phyloP scores from a whole-genome alignment of 2,329 filamentous ascomycete species.

The Tolypocladium pustulatum region DNA sequence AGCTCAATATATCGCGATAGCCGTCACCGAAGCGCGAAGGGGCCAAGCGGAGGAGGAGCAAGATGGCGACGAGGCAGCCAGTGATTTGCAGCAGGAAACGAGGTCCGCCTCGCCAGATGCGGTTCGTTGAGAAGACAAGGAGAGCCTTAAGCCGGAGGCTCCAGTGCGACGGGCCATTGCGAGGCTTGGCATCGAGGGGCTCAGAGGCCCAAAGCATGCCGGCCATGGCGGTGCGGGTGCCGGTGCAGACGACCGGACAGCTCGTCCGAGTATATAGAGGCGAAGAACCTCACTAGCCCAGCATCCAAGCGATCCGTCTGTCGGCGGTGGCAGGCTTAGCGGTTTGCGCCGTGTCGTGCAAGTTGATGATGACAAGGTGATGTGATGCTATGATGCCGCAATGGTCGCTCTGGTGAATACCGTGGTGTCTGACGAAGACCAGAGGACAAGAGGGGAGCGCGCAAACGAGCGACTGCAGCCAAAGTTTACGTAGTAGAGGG shows the following conservation, averaged over 20 bases:
- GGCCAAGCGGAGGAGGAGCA: slow-evolving; percentile 17
- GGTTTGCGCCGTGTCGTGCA: background rate
- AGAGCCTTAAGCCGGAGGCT: slow-evolving; percentile 16
- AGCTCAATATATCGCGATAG: slow-evolving; percentile 14
- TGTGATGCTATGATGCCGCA: background rate
- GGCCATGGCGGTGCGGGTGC: background rate
- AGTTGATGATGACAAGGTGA: background rate
- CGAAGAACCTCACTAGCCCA: background rate
- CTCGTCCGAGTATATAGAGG: background rate
- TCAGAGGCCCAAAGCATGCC: background rate
- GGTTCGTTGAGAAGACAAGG: slow-evolving; percentile 29
- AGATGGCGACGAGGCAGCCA: slow-evolving; percentile 13
- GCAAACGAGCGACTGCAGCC: background rate
- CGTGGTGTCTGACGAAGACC: background rate
- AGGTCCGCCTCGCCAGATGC: slow-evolving; percentile 25
- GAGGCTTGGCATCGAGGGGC: slow-evolving; percentile 1
- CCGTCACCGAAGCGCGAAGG: slow-evolving; percentile 9
- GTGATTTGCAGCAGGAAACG: slow-evolving; percentile 17
- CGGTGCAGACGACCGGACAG: background rate
- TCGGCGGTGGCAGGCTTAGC: background rate
- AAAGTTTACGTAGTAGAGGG: background rate
- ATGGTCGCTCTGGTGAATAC: background rate
- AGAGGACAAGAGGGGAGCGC: background rate
- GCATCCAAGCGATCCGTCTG: background rate
- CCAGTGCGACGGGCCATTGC: slow-evolving; percentile 11